These are phyloP conservation scores for Gillenia trifoliata DNA, from an alignment of 306 rosid species.

Conservation along the genomic window DNA sequence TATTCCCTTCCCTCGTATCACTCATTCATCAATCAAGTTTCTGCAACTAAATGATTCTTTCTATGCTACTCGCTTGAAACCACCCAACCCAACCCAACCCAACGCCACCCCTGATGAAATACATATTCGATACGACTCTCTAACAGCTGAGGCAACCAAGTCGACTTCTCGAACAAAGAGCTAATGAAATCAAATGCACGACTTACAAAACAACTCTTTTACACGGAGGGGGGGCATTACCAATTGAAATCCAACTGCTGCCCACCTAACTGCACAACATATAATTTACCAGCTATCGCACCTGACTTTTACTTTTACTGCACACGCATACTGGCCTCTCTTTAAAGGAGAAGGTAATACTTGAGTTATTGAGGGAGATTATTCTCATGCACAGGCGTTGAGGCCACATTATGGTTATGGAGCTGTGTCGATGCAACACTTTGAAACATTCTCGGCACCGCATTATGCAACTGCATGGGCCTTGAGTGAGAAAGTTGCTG, in stretches of 20 bases:
- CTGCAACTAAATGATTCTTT: too few relatives aligned
- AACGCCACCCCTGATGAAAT: background rate
- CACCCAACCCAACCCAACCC: background rate
- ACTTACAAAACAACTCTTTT: background rate
- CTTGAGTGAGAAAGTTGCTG: background rate
- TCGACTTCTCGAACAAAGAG: background rate
- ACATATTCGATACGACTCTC: background rate
- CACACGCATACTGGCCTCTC: background rate
- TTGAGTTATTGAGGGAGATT: slow-evolving; percentile 3
- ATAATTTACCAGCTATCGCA: background rate
- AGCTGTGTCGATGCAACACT: slow-evolving; percentile 18
- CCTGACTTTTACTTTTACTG: background rate
- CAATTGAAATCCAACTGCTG: background rate
- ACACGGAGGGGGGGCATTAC: background rate
- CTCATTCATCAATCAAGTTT: background rate
- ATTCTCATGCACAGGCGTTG: slow-evolving; percentile 14
- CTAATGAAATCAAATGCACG: background rate
- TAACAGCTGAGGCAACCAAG: background rate
- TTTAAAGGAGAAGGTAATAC: background rate
- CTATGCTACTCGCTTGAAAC: background rate
- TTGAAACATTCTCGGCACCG: slow-evolving; percentile 17
- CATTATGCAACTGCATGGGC: slow-evolving; percentile 17
- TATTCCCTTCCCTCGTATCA: background rate
- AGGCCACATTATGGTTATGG: slow-evolving; percentile 5
- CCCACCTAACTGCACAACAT: background rate